Base-by-base conservation (phyloP, 1,139 yeast species). In the Candida sp. region DNA sequence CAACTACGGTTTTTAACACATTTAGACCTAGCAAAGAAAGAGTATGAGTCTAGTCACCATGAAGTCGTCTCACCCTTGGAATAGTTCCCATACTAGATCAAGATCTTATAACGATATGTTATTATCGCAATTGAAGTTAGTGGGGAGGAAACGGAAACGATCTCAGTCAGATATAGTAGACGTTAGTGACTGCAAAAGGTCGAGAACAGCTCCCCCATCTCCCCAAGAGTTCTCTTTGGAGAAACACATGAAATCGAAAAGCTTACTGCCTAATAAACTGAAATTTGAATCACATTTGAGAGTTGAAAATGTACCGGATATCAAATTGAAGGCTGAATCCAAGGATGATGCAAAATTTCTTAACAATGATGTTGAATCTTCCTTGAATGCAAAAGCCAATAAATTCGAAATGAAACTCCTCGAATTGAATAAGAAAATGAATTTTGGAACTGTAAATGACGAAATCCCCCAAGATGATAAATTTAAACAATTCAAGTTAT, bases 131-230 rank as follows among this genome's bases (percentile, higher is more conserved):
- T 29, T 37, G 22, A 37, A 25, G 27, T 37, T 19, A n/a, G 12
- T 11, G n/a, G 11, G 21, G 22, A 6, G 30, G 11, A 29, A 37
- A 27, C 60, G 55, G 42, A 61, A 62, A 48, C 49, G 70, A 43
- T 56, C 65, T 5, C 55, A 56, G 44, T 59, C 64, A 41, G 68
- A 61, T 43, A 49, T 27, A 6, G 36, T 38, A 21, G 21, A 12
- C 7, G 46, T 40, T 9, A 41, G 43, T 22, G 50, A 49, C 37
- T 75, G 35, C 33, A 52, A 77, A 51, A 60, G 79, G 42, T 67
- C 78, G 9, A 63, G 75, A 55, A 76, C 82, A 4, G 81, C 81
- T 4, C 82, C 82, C 25, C 77, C 81, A 7, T 70, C 74, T 21
- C 75, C 73, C 12, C 39, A 27, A 29, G 23, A 12, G 12, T n/a